Evolutionary conservation across 352 stramenopile species (phyloP).

Genomic region (Globisporangium acanthophoron): DNA sequence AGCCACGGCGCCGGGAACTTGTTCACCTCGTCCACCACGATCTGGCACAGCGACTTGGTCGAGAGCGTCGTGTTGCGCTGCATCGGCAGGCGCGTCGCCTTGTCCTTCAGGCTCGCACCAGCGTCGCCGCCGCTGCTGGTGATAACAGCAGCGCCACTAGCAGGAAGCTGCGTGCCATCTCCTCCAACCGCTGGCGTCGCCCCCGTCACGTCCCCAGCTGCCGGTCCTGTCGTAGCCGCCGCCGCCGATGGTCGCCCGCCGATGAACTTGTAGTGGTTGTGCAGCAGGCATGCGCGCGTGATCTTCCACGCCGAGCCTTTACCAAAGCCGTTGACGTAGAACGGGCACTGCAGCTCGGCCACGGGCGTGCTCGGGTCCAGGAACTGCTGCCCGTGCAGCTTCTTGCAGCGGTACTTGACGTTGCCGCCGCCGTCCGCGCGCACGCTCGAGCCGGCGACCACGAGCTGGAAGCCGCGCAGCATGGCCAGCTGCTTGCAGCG

Average conservation of each 20-base stretch:
- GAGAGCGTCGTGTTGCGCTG: slow-evolving; percentile 81
- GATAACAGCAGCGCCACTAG: background rate
- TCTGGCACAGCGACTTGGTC: slow-evolving; percentile 68
- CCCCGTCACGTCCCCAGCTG: background rate
- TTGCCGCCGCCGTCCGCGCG: slow-evolving; percentile 64
- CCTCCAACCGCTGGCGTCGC: background rate
- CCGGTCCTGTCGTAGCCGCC: background rate
- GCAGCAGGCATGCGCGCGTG: slow-evolving; percentile 64
- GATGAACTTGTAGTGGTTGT: slow-evolving; percentile 87
- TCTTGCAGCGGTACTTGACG: slow-evolving; percentile 83
- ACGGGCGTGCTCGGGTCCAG: slow-evolving; percentile 50
- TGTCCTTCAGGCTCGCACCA: background rate
- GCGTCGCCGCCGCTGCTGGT: background rate
- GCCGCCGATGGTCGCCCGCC: slow-evolving; percentile 32
- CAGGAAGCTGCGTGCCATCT: background rate
- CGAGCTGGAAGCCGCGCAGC: slow-evolving; percentile 67
- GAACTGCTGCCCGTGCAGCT: slow-evolving; percentile 74
- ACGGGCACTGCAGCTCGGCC: slow-evolving; percentile 54
- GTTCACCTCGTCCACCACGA: slow-evolving; percentile 64
- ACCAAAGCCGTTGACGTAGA: slow-evolving; percentile 80
- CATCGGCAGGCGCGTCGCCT: slow-evolving; percentile 11
- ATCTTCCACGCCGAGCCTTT: slow-evolving; percentile 66
- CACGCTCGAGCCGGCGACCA: slow-evolving; percentile 62
- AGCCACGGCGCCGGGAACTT: slow-evolving; percentile 53
- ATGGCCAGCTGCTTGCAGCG: slow-evolving; percentile 77